phyloP scores from a whole-genome alignment of 805 yeast genomes.

The Suhomyces tanzawaensis region DNA sequence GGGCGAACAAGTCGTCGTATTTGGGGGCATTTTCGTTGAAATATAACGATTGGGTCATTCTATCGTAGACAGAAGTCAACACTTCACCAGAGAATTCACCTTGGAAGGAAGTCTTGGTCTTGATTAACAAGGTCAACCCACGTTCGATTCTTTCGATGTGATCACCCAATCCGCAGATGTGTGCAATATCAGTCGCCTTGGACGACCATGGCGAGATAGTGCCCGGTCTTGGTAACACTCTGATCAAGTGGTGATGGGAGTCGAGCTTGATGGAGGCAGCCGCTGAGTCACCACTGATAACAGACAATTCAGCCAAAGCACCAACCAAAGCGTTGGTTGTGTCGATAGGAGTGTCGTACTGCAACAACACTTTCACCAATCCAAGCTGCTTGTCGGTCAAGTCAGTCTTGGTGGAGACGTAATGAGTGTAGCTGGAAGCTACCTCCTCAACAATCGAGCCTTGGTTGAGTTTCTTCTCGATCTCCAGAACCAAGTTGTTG shows the following conservation, averaged over 20 bases:
- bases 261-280: constrained; percentile 20
- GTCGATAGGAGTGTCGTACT: constrained; percentile 71
- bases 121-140: constrained; percentile 74
- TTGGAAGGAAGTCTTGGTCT: constrained; percentile 57
- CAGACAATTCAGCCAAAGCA: constrained; percentile 34
- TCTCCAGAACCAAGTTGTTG: constrained; percentile 64
- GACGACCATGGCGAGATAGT: constrained; percentile 99
- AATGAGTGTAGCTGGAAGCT: constrained; percentile 77
- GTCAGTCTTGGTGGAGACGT: constrained; percentile 54
- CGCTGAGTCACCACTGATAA: constrained; percentile 25
- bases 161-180: constrained; percentile 77
- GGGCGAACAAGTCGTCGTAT: constrained; percentile 69
- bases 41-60: constrained; percentile 86
- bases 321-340: constrained; percentile 43
- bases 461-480: constrained; percentile 67
- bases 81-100: constrained; percentile 42
- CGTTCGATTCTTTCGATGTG: constrained; percentile 85
- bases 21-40: constrained; percentile 58
- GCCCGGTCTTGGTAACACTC: constrained; percentile 89
- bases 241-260: constrained; percentile 51
- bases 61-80: constrained; percentile 75
- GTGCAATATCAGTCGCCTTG: constrained; percentile 92
- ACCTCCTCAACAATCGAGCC: constrained; percentile 63
- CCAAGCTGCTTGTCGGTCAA: constrained; percentile 41
- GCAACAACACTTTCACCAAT: constrained; percentile 60